Evolutionary conservation across 2,329 filamentous ascomycete species (phyloP).

Genomic region (Ophiognomonia clavigignenti-juglandacearum): DNA sequence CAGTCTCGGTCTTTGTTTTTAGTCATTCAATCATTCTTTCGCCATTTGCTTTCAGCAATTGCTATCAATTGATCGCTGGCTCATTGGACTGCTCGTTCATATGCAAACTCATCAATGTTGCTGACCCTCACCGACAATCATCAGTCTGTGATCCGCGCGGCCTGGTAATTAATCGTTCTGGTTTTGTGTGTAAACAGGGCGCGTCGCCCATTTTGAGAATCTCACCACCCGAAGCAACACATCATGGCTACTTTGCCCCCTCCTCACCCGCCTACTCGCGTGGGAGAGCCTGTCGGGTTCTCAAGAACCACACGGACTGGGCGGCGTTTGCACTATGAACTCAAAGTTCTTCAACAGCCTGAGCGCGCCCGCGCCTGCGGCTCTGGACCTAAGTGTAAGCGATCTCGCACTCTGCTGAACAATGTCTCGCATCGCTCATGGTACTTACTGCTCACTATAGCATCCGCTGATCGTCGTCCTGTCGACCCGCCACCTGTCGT

Average conservation of each 20-base stretch:
- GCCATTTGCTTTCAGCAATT: neutral
- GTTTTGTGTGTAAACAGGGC: too few species aligned
- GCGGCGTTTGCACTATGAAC: conserved; percentile 71
- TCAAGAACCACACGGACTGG: conserved; percentile 63
- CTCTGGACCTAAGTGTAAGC: conserved; percentile 87
- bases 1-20: neutral
- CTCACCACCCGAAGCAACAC: too few species aligned
- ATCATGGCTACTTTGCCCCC: conserved; percentile 11
- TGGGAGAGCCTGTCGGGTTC: conserved; percentile 11
- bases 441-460: conserved; percentile 36
- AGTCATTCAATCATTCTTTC: neutral
- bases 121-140: too few species aligned
- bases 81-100: too few species aligned
- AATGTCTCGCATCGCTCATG: conserved; percentile 5
- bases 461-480: conserved; percentile 81
- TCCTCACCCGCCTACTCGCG: conserved; percentile 12
- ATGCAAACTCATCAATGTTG: too few species aligned
- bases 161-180: too few species aligned
- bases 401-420: conserved; percentile 7
- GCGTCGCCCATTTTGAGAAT: too few species aligned
- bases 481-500: conserved; percentile 95
- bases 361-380: conserved; percentile 92
- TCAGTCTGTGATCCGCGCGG: too few species aligned
- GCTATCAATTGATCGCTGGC: neutral
- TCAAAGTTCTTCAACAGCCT: conserved; percentile 89